Percentiles rank a stretch among this genome's conserved stretches.
Evolutionary conservation across 23 red algal genomes (phyloP).

Genomic region (Gracilaria gracilis): DNA sequence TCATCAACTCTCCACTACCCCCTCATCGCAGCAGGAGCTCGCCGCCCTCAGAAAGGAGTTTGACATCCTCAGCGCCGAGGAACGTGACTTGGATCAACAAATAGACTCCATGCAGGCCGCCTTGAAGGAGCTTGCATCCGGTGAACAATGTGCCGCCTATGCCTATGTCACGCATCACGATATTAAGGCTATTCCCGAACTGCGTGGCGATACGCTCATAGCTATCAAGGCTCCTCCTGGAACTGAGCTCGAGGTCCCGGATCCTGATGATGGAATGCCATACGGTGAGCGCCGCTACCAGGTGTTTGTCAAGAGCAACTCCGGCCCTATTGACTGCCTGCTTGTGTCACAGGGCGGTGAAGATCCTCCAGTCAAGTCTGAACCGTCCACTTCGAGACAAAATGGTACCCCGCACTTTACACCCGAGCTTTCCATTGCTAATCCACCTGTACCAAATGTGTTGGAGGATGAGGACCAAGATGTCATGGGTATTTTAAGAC

Average conservation of each 20-base stretch:
- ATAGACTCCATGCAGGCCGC: constrained; percentile 64
- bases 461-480: constrained; percentile 60
- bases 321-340: constrained; percentile 95
- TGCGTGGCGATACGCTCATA: constrained; percentile 89
- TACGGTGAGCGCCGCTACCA: constrained; percentile 82
- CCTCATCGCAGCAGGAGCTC: constrained; percentile 66
- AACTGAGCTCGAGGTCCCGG: constrained; percentile 89
- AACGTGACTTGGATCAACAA: constrained; percentile 63
- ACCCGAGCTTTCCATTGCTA: neutral
- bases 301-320: constrained; percentile 81
- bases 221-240: constrained; percentile 96
- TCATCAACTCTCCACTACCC: constrained; percentile 35
- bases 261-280: constrained; percentile 87
- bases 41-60: constrained; percentile 58
- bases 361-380: constrained; percentile 6
- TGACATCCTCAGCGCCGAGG: constrained; percentile 67
- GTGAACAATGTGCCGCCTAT: constrained; percentile 78
- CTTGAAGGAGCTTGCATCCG: constrained; percentile 72
- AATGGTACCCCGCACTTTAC: constrained; percentile 11
- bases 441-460: neutral
- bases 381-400: constrained; percentile 28
- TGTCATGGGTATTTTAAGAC: constrained; percentile 42
- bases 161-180: constrained; percentile 96
- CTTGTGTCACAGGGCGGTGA: constrained; percentile 80
- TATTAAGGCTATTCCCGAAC: constrained; percentile 82